phyloP scores from a whole-genome alignment of 768 basidiomycete genomes.

The Leccinum broughii region DNA sequence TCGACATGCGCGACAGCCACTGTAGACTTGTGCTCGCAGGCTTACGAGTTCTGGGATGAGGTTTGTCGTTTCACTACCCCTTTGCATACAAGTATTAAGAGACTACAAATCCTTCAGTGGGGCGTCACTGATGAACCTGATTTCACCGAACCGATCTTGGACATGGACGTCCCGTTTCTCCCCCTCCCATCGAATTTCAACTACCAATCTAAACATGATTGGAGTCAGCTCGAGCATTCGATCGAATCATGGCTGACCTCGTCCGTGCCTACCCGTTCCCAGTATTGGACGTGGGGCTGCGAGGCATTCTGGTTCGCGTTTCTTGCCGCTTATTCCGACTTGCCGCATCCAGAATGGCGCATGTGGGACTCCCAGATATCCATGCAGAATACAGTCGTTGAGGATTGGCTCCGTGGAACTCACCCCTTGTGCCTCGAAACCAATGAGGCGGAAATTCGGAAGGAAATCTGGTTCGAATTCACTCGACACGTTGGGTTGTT shows the following conservation, averaged over 20 bases:
- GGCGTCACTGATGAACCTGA: background rate
- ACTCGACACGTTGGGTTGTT: background rate
- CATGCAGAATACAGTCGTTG: background rate
- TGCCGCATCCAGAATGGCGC: background rate
- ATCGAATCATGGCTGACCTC: background rate
- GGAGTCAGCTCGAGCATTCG: background rate
- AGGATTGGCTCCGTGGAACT: background rate
- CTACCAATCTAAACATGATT: background rate
- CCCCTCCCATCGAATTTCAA: background rate
- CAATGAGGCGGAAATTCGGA: background rate
- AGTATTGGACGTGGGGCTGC: background rate
- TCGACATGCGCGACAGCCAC: background rate
- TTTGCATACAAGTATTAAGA: background rate
- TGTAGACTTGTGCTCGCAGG: background rate
- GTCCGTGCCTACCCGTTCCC: background rate
- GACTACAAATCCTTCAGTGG: background rate
- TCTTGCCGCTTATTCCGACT: background rate
- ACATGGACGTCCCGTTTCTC: background rate
- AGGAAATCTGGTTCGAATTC: background rate
- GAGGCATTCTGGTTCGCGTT: background rate
- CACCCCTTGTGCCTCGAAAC: background rate
- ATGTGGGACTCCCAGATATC: background rate
- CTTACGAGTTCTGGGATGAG: background rate
- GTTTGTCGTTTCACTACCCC: background rate
- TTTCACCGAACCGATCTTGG: background rate